Conservation (phyloP, 1,139 yeast genomes). For the Candida sanyaensis region DNA sequence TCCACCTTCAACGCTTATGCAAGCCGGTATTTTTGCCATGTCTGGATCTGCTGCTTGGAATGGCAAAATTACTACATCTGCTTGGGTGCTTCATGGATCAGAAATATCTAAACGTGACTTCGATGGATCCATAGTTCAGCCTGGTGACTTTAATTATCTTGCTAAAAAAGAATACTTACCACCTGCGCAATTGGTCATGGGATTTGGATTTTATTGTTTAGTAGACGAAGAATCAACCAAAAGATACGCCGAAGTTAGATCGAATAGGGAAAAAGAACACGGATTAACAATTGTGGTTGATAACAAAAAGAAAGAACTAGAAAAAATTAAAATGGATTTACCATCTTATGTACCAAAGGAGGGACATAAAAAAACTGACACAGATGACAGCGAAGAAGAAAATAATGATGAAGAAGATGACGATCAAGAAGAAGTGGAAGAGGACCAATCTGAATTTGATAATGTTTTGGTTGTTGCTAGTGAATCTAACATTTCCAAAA, state of each 20-base stretch:
- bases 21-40: conserved; percentile 84
- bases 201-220: conserved; percentile 79
- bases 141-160: conserved; percentile 62
- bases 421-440: not conserved
- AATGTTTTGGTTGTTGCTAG: conserved; percentile 14
- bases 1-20: conserved; percentile 85
- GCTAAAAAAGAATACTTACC: conserved; percentile 68
- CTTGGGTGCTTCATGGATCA: conserved; percentile 77
- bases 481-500: conserved; percentile 12
- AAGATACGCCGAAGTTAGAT: conserved; percentile 39
- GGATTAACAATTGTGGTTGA: conserved; percentile 45
- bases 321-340: conserved; percentile 16
- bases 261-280: conserved; percentile 43
- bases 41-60: conserved; percentile 93
- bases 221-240: conserved; percentile 56
- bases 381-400: conserved; percentile 10
- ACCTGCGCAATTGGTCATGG: conserved; percentile 86
- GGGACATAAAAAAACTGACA: too few species aligned
- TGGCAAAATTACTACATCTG: conserved; percentile 72
- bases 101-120: conserved; percentile 69
- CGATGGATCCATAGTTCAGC: conserved; percentile 62
- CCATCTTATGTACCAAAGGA: conserved; percentile 15
- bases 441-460: not conserved
- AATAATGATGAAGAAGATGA: too few species aligned
- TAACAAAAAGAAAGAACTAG: conserved; percentile 36